Evolutionary conservation across 352 stramenopile species (phyloP), one percentile per base, ranked within the genome.

Genomic region (Vaucheria bursata): DNA sequence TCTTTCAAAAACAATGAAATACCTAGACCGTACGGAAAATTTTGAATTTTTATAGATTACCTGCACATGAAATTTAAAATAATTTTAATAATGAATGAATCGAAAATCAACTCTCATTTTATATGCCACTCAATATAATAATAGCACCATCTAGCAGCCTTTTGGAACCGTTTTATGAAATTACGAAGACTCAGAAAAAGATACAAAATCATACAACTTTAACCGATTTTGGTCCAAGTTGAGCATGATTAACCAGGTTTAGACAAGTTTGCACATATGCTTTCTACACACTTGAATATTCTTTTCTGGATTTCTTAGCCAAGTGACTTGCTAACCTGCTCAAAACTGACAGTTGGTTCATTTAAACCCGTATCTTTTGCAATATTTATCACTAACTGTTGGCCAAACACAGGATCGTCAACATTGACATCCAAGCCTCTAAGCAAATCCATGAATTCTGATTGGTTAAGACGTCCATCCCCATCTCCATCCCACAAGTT

Each of bases 381-480:
- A 35, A 82, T 84, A 2, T 87, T 78, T 59, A 93, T 85, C 74
- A 92, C 88, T 70, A 86, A 90, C n/a, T 90, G 86, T 7, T 88
- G 87, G 34, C 91, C 89, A 82, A 89, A 78, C 31, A 32, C 86
- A 35, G 88, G 86, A 25, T 83, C 73, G 71, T 93, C 88, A 4
- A 92, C 85, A 80, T 92, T 87, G 3, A 93, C 89, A 86, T 93
- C 89, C 40, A 94, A 8, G 8, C 7, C 8, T 25, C 12, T 8
- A 8, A 53, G 8, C 12, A 71, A 25, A 71, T 50, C 29, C 64
- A 35, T 50, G 69, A 82, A 82, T 52, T 95, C 91, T 29, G 87
- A 85, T 4, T 91, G 79, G 31, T 87, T 90, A 53, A 95, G 90
- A 12, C 85, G 84, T 32, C 88, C 89, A 64, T 87, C 86, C 31